phyloP scores from a whole-genome alignment of 257 asterid species.

The Primulina eburnea region DNA sequence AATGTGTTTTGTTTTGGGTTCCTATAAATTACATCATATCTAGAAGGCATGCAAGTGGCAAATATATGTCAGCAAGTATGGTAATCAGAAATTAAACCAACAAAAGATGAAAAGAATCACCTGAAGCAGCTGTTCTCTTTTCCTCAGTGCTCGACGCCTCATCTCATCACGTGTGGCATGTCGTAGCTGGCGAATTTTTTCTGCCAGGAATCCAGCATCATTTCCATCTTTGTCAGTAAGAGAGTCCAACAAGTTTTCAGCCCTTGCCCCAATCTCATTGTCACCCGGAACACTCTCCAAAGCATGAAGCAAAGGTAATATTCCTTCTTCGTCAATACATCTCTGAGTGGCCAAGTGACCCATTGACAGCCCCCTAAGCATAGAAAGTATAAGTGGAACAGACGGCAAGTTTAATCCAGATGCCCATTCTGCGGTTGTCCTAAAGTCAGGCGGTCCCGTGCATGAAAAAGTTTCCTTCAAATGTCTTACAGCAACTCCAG shows the following conservation, averaged over 20 bases:
- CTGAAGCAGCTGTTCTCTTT: slow-evolving; percentile 88
- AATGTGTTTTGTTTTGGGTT: not conserved
- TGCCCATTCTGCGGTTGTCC: slow-evolving; percentile 68
- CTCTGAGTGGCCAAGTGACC: slow-evolving; percentile 91
- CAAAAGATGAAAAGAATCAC: slow-evolving; percentile 36
- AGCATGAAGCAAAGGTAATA: slow-evolving; percentile 86
- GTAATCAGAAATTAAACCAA: not conserved
- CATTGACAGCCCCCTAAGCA: slow-evolving; percentile 92
- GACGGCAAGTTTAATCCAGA: slow-evolving; percentile 76
- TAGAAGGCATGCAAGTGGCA: slow-evolving; percentile 8
- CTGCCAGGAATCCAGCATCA: slow-evolving; percentile 77
- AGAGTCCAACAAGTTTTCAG: slow-evolving; percentile 94
- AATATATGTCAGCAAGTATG: slow-evolving; percentile 3
- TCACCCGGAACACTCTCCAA: slow-evolving; percentile 95
- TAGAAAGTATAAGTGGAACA: slow-evolving; percentile 86
- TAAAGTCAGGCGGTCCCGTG: slow-evolving; percentile 74
- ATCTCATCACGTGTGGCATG: slow-evolving; percentile 91
- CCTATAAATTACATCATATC: not conserved
- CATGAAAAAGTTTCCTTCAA: slow-evolving; percentile 73
- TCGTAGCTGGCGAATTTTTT: slow-evolving; percentile 75
- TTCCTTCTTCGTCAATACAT: slow-evolving; percentile 79
- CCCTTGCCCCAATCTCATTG: slow-evolving; percentile 97
- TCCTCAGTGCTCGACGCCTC: slow-evolving; percentile 90
- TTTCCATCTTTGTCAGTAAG: slow-evolving; percentile 84
- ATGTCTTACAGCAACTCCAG: slow-evolving; percentile 75